Base-by-base conservation (phyloP, 192 early-diverging fungal genomes). In the Backusella mclennaniae region DNA sequence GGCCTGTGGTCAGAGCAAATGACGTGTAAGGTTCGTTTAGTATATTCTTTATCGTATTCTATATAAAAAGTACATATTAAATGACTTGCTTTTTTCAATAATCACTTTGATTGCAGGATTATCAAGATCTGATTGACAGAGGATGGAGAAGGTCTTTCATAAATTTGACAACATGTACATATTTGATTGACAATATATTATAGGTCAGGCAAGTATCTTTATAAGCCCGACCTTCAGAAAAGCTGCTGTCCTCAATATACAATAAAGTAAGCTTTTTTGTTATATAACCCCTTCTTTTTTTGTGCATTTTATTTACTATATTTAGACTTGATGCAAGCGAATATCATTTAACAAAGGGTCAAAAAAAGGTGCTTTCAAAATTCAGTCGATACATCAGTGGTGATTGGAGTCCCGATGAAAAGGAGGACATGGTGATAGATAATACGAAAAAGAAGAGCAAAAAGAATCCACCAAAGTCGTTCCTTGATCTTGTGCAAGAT, bases 161-260 rank as follows among this genome's bases (percentile, higher is more conserved):
- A 44, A 14, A 44, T 5, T 33, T 33, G 33, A 3, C 33, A 33
- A 33, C 33, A 33, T 3, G 3, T 33, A 33, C 33, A 33, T 33
- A 33, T 33, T 33, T 33, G 33, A 33, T 3, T 33, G 38, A 39
- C 38, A 39, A 39, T 39, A 39, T 2, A 1, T 39, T 44, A 3
- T 42, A 89, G 88, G 52, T 89, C 88, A 46, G 93, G 92, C 1
- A 59, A 87, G 19, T 95, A 95, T 71, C 66, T 91, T 7, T 96
- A 96, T 87, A 94, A 92, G 71, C 93, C 93, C 1, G 82, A 89
- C 42, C 78, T 93, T 12, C 67, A 84, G 3, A 76, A 83, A 15
- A 92, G 90, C 44, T 95, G 93, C 76, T 94, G 93, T 83, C 92
- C 92, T 0, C 86, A 89, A 56, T 91, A 93, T 76, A 91, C 94